These are phyloP conservation scores for Thelonectria discophora DNA, from an alignment of 2,329 filamentous ascomycete species.

Conservation along the genomic window DNA sequence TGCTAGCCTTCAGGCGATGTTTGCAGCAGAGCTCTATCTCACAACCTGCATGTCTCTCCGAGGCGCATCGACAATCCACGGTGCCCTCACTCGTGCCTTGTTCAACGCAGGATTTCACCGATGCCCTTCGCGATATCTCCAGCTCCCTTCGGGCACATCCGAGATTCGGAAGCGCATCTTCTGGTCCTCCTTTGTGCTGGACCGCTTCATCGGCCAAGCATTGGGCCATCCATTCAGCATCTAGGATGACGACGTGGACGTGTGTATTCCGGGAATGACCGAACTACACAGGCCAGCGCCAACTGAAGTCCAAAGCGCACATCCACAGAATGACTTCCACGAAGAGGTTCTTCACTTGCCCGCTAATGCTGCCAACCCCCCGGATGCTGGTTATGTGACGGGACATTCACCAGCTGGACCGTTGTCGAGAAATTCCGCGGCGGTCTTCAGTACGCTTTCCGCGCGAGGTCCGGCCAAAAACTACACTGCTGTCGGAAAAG, in stretches of 20 bases:
- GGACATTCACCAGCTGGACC: background rate
- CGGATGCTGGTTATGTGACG: background rate
- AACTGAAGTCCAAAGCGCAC: slow-evolving; percentile 1
- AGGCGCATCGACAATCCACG: slow-evolving; percentile 58
- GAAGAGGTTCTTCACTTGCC: slow-evolving; percentile 21
- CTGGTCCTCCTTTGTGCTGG: slow-evolving; percentile 51
- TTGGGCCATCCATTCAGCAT: slow-evolving; percentile 49
- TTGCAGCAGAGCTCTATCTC: slow-evolving; percentile 59
- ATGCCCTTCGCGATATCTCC: slow-evolving; percentile 59
- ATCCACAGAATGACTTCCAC: slow-evolving; percentile 10
- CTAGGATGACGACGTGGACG: slow-evolving; percentile 50
- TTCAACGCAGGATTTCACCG: slow-evolving; percentile 61
- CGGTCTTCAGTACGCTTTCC: background rate
- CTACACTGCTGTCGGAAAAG: slow-evolving; percentile 16
- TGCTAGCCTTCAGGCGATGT: slow-evolving; percentile 57
- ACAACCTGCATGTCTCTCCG: slow-evolving; percentile 58
- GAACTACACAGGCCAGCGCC: slow-evolving; percentile 37
- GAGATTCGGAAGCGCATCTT: slow-evolving; percentile 52
- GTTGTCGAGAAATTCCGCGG: background rate
- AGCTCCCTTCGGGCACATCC: slow-evolving; percentile 47
- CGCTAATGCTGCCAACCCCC: slow-evolving; percentile 3
- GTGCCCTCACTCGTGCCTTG: slow-evolving; percentile 56
- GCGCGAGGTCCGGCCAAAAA: slow-evolving; percentile 20
- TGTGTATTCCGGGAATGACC: slow-evolving; percentile 45
- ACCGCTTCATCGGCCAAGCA: slow-evolving; percentile 48